Percentiles rank a stretch among this genome's conserved stretches.
phyloP scores from a whole-genome alignment of 306 rosid genomes.

The Rosa rugosa region DNA sequence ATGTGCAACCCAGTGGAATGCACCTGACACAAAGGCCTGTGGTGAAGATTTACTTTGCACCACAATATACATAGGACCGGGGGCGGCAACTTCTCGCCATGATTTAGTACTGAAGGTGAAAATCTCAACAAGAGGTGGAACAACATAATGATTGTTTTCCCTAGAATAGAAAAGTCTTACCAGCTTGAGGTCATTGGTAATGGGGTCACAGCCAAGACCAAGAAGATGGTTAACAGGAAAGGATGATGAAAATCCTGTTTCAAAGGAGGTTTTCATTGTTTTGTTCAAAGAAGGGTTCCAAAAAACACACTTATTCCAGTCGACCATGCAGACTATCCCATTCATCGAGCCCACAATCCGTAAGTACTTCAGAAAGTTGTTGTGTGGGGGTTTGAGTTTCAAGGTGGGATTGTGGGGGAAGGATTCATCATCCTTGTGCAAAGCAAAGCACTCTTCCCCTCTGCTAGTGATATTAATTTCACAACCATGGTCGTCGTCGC shows the following conservation, averaged over 20 bases:
- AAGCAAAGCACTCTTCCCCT: background rate
- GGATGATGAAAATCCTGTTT: background rate
- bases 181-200: background rate
- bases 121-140: background rate
- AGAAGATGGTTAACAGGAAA: background rate
- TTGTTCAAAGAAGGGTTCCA: background rate
- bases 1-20: constrained; percentile 4
- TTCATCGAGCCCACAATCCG: background rate
- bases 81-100: background rate
- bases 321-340: background rate
- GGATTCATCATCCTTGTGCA: background rate
- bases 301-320: background rate
- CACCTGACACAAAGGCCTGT: background rate
- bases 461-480: background rate
- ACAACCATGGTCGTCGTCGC: background rate
- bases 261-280: background rate
- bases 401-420: background rate
- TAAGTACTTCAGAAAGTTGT: background rate
- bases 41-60: background rate
- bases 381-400: background rate
- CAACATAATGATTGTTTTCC: background rate
- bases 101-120: background rate
- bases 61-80: background rate
- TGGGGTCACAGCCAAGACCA: background rate
- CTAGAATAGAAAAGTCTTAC: background rate